These are phyloP conservation scores for Paramecium bursaria DNA, from an alignment of 73 alveolate species.

Conservation along the genomic window DNA sequence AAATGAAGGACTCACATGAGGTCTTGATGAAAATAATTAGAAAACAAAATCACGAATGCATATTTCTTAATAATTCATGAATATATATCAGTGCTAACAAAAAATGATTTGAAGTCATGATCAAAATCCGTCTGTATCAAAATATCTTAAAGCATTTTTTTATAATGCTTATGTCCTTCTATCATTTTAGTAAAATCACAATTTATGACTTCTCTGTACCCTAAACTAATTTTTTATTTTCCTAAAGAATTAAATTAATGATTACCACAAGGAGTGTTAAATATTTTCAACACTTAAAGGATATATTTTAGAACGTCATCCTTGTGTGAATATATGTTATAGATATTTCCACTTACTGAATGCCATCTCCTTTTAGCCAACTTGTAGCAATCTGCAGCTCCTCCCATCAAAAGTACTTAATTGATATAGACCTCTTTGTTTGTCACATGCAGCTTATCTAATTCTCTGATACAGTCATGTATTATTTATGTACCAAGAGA, in stretches of 20 bases:
- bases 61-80: no score
- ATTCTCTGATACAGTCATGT: slow-evolving; percentile 28
- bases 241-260: no score
- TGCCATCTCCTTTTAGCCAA: slow-evolving; percentile 43
- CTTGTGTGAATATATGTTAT: slow-evolving; percentile 16
- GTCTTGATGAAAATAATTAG: slow-evolving; percentile 22
- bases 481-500: slow-evolving; percentile 23
- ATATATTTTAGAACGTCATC: not conserved
- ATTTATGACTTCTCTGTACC: slow-evolving; percentile 8
- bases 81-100: no score
- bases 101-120: not conserved
- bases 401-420: slow-evolving; percentile 42
- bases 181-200: not conserved
- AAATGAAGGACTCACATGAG: slow-evolving; percentile 5
- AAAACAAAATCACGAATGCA: not conserved
- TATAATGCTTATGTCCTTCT: not conserved
- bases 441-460: slow-evolving; percentile 1
- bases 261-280: slow-evolving; percentile 50
- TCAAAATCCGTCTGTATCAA: not conserved
- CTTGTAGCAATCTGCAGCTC: slow-evolving; percentile 13
- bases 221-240: not conserved
- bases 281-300: not conserved
- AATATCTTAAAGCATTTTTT: not conserved
- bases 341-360: slow-evolving; percentile 37
- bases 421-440: not conserved